Evolutionary conservation across 768 basidiomycete species (phyloP).

Genomic region (Podaxis sp.): DNA sequence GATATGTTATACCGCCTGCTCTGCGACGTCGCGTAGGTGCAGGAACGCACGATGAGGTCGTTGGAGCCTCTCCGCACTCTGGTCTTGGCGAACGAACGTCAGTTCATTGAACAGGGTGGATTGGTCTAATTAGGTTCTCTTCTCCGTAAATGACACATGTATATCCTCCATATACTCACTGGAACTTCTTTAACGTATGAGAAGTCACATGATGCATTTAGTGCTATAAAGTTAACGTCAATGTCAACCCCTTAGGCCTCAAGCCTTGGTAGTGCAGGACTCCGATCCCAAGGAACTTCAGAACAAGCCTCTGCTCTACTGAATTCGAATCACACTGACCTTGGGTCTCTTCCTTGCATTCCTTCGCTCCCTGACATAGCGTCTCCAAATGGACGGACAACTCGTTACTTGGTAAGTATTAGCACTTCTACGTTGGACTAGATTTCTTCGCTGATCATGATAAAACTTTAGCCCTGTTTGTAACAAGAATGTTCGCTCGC

Average conservation of each 20-base stretch:
- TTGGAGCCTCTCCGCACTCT: not conserved
- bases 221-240: not conserved
- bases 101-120: constrained; percentile 13
- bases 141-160: not conserved
- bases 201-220: not conserved
- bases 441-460: not conserved
- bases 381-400: constrained; percentile 1
- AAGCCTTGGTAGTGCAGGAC: not conserved
- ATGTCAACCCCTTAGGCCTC: not conserved
- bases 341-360: not conserved
- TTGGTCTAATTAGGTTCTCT: constrained; percentile 1
- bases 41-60: not conserved
- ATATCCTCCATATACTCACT: not conserved
- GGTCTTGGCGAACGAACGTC: constrained; percentile 1
- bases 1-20: constrained; percentile 36
- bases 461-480: constrained; percentile 47
- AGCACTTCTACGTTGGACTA: not conserved
- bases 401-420: constrained; percentile 10
- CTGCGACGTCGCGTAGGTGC: not conserved
- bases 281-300: not conserved
- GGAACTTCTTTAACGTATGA: not conserved
- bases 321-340: not conserved
- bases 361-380: not conserved
- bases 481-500: constrained; percentile 37
- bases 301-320: not conserved